Percentiles rank a stretch among this genome's conserved stretches.
These are phyloP conservation scores for Geosmithia flava DNA, from an alignment of 2,329 filamentous ascomycete species.

Conservation along the genomic window DNA sequence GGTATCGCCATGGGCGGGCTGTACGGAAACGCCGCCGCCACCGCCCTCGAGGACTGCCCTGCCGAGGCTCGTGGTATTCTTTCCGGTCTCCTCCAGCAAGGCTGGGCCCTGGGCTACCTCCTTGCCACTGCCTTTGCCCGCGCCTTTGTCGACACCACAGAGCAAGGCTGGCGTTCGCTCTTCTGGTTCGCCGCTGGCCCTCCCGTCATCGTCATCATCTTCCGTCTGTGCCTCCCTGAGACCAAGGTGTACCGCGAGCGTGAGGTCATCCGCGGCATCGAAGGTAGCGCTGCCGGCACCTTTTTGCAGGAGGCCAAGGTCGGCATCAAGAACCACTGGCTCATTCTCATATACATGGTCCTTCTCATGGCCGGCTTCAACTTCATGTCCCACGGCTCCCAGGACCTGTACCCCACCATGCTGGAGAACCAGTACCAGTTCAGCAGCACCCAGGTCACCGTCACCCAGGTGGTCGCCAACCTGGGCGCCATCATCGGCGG, in stretches of 20 bases:
- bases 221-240: constrained; percentile 67
- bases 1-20: constrained; percentile 74
- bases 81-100: constrained; percentile 66
- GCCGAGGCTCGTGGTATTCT: constrained; percentile 58
- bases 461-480: constrained; percentile 62
- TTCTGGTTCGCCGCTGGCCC: constrained; percentile 84
- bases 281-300: constrained; percentile 7
- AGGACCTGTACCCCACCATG: constrained; percentile 52
- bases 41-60: constrained; percentile 65
- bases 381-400: constrained; percentile 69
- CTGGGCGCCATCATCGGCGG: constrained; percentile 60
- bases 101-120: constrained; percentile 56
- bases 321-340: constrained; percentile 68
- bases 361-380: constrained; percentile 86
- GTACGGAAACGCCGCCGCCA: constrained; percentile 68
- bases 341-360: constrained; percentile 69
- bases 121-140: constrained; percentile 45
- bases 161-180: constrained; percentile 70
- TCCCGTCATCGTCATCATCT: constrained; percentile 68
- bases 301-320: constrained; percentile 70
- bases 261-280: constrained; percentile 41
- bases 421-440: constrained; percentile 42
- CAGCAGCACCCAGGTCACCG: constrained; percentile 43
- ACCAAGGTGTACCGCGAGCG: constrained; percentile 61
- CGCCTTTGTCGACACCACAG: constrained; percentile 62